Base-by-base conservation (phyloP, 768 basidiomycete species). In the Zangia roseola region DNA sequence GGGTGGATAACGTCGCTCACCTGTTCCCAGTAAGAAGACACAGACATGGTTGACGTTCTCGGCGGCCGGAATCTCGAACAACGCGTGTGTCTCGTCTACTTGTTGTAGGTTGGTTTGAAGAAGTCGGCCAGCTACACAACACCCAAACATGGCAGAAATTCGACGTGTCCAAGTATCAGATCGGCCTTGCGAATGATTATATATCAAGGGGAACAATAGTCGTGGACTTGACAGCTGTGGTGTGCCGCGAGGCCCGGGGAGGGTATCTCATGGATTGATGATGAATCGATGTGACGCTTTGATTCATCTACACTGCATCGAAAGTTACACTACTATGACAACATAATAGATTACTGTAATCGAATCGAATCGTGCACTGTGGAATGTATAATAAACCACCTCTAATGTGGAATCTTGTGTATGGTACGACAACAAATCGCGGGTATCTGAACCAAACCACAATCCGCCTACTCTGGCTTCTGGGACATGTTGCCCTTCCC, bases 41-140 rank as follows among this genome's bases (percentile, higher is more conserved):
- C 87, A 88, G 37, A 94, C 69, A 61, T 94, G 91, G 60, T 94
- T 93, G 54, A 94, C 86, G 13, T 78, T 74, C 50, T 79, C 79
- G 0, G 89, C 88, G 21, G 76, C 73, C 0, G 80, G 77, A 8
- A 94, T 76, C 64, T 89, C 82, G 56, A 92, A 92, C 28, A 83
- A 69, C 16, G 88, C 90, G 54, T 92, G 90, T 0, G 88, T 91
- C 35, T 88, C 84, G 63, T 92, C 90, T 45, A 93, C 75, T 61
- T 91, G 88, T 47, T 82, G 81, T 10, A 91, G 72, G 59, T 91
- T 84, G 35, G 90, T 91, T 68, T 91, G 89, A 10, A 90, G 66
- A 23, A 81, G 76, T 53, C 88, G 83, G 19, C 88, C 88, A 33
- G 88, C 88, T 44, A 90, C 84, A 49, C 81, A 79, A 54, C 87